These are phyloP conservation scores for Rhodosporidiobolus sp. DNA, from an alignment of 768 basidiomycete genomes.

Conservation along the genomic window DNA sequence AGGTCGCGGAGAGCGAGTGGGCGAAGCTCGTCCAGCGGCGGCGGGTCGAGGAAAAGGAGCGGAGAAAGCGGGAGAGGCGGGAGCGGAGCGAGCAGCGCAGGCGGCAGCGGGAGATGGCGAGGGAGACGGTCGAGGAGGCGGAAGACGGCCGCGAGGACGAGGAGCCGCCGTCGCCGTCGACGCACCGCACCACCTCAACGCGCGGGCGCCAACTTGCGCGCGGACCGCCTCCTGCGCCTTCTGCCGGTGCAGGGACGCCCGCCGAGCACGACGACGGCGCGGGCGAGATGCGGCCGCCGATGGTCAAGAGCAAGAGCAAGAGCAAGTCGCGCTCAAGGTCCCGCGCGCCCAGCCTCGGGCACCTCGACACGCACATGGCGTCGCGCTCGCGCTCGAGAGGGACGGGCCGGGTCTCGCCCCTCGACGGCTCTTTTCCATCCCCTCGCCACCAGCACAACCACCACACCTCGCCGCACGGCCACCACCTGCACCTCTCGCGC, in stretches of 20 bases:
- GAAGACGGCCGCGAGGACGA: background rate
- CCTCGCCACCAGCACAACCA: too few species aligned
- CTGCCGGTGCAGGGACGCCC: background rate
- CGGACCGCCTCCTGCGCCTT: conserved; percentile 8
- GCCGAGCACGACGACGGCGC: background rate
- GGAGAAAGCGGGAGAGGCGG: background rate
- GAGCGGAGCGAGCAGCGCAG: background rate
- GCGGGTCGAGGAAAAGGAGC: background rate
- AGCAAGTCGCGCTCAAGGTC: conserved; percentile 6
- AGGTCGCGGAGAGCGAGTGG: conserved; percentile 64
- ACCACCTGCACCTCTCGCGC: background rate
- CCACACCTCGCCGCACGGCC: too few species aligned
- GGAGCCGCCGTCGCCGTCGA: too few species aligned
- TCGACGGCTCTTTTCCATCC: background rate
- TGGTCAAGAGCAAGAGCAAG: background rate
- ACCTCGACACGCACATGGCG: background rate
- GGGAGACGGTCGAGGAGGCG: background rate
- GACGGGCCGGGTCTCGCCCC: background rate
- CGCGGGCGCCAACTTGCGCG: too few species aligned
- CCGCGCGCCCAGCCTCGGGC: background rate
- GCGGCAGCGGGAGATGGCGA: conserved; percentile 22
- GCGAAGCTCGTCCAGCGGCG: conserved; percentile 43
- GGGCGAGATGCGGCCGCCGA: background rate
- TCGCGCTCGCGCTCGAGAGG: conserved; percentile 16
- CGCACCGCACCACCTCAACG: too few species aligned